Evolutionary conservation across 495 filamentous ascomycete species (phyloP).

Genomic region (Hypoxylon perforatum): DNA sequence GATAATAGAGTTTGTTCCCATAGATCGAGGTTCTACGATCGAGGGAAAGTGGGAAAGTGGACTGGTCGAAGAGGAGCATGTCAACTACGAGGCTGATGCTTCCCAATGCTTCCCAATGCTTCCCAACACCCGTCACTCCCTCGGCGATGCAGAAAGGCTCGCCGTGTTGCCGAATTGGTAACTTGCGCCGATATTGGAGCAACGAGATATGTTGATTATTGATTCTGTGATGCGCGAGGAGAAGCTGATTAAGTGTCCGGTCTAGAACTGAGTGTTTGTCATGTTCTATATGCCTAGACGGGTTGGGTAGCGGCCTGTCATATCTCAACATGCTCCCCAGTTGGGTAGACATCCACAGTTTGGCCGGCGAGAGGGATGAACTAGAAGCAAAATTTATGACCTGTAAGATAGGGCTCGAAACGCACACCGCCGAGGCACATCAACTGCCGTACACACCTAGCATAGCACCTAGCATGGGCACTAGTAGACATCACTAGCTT

Average conservation of each 20-base stretch:
- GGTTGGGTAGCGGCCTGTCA: background rate
- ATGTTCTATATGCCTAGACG: background rate
- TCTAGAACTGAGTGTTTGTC: background rate
- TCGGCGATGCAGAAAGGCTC: conserved; percentile 2
- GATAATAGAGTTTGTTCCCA: background rate
- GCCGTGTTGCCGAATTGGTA: background rate
- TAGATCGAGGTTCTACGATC: conserved; percentile 37
- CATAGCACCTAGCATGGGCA: background rate
- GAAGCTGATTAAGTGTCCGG: background rate
- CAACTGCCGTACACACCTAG: background rate
- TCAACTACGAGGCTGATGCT: background rate
- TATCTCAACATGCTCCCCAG: background rate
- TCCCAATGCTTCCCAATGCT: background rate
- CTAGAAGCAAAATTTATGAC: background rate
- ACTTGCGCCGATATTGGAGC: background rate
- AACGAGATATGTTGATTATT: background rate
- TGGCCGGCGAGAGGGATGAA: background rate
- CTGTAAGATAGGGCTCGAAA: background rate
- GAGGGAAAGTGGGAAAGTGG: background rate
- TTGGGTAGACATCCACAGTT: background rate
- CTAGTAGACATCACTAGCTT: background rate
- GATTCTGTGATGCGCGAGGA: background rate
- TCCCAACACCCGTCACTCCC: too few species aligned
- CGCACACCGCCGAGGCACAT: background rate
- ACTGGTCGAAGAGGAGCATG: background rate